phyloP scores from a whole-genome alignment of 1,284 basidiomycete genomes.

The Ustilago xerochloae region DNA sequence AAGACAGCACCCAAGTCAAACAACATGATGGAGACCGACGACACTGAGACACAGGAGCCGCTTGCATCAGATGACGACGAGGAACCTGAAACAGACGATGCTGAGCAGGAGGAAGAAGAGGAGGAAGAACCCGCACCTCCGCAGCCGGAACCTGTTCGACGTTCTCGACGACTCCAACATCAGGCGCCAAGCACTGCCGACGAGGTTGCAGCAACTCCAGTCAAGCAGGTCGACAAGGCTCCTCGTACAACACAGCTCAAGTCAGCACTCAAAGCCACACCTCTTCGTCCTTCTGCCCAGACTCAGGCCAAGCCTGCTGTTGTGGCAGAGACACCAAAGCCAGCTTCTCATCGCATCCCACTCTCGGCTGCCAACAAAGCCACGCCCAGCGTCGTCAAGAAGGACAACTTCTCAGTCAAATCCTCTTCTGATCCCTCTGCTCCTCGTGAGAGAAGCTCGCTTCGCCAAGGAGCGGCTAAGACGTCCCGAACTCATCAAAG shows the following conservation, averaged over 20 bases:
- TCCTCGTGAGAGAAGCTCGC: slow-evolving; percentile 53
- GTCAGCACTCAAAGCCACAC: slow-evolving; percentile 44
- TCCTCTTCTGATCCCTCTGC: slow-evolving; percentile 35
- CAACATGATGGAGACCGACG: slow-evolving; percentile 12
- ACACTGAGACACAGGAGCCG: slow-evolving; percentile 23
- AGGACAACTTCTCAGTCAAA: slow-evolving; percentile 56
- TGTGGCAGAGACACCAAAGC: slow-evolving; percentile 30
- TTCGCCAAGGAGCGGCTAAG: slow-evolving; percentile 63
- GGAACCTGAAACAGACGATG: slow-evolving; percentile 10
- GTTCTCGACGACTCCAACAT: slow-evolving; percentile 35
- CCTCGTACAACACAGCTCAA: slow-evolving; percentile 30
- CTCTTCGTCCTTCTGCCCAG: slow-evolving; percentile 22
- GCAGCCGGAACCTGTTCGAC: slow-evolving; percentile 29
- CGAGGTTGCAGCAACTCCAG: slow-evolving; percentile 19
- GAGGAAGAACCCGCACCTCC: slow-evolving; percentile 19
- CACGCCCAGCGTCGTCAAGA: slow-evolving; percentile 28
- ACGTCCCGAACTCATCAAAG: slow-evolving; percentile 57
- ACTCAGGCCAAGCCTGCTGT: slow-evolving; percentile 10
- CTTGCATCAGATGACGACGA: slow-evolving; percentile 24
- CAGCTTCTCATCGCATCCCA: slow-evolving; percentile 38
- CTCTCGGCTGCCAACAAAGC: slow-evolving; percentile 40
- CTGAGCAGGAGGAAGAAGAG: slow-evolving; percentile 25
- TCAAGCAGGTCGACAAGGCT: slow-evolving; percentile 27
- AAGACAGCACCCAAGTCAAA: neutral
- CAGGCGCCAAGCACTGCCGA: slow-evolving; percentile 19